phyloP scores from a whole-genome alignment of 164 flowering plant genomes.

The Magnolia sinica region DNA sequence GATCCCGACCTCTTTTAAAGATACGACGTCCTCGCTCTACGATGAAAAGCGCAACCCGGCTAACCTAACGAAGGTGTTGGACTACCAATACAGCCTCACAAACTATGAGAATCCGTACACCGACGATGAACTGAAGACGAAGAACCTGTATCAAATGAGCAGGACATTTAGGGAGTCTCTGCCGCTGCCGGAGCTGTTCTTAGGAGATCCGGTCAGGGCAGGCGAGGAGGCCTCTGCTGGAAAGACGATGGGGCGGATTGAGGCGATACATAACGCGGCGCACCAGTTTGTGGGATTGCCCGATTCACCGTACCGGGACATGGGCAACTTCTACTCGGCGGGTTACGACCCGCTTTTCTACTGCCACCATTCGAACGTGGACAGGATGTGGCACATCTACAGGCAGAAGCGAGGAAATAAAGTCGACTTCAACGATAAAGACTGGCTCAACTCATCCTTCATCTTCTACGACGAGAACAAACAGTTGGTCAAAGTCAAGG shows the following conservation, averaged over 20 bases:
- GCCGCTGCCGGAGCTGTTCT: constrained; percentile 4
- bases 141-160: neutral
- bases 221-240: neutral
- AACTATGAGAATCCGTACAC: neutral
- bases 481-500: too few relatives aligned
- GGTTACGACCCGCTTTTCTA: too few relatives aligned
- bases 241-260: neutral
- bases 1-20: neutral
- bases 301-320: too few relatives aligned
- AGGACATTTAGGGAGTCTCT: neutral
- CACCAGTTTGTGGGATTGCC: too few relatives aligned
- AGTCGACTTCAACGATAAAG: too few relatives aligned
- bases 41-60: neutral
- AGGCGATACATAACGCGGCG: neutral
- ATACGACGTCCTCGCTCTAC: neutral
- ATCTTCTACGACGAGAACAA: too few relatives aligned
- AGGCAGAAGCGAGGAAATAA: too few relatives aligned
- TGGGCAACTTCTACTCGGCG: too few relatives aligned
- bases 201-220: constrained; percentile 4
- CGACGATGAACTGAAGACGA: neutral
- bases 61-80: neutral
- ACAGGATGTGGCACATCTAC: too few relatives aligned
- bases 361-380: too few relatives aligned
- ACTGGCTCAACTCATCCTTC: too few relatives aligned
- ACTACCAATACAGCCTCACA: too few relatives aligned